Base-by-base conservation (phyloP, 768 basidiomycete genomes). In the Xerocomellus chrysenteron region DNA sequence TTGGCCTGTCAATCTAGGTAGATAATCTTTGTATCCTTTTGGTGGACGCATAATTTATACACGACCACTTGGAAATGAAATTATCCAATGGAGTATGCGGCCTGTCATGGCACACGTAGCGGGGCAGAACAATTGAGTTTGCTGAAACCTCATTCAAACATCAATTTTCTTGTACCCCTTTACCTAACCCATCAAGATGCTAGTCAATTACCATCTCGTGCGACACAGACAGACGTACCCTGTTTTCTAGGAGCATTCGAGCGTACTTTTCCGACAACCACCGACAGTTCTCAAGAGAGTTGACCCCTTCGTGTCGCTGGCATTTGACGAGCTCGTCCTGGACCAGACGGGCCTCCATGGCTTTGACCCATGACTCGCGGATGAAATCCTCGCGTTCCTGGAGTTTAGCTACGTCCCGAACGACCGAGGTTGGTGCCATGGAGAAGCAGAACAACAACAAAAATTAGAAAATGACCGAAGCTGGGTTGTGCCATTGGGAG, bases 321-420 rank as follows among this genome's bases (percentile, higher is more conserved):
- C 95, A 98, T 74, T 92, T 94, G 55, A 84, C 80, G 52, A 98
- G 83, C 72, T 95, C 91, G 55, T 92, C 88, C 58, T 86, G 85
- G 46, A 97, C 92, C 56, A 98, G 78, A 47, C 90, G 85, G 33
- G 86, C 84, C 73, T 97, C 94, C 94, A 98, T 96, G 21, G 91
- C 87, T 63, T 86, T 88, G 33, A 97, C 82, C 95, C 95, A 98
- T 49, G 91, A 90, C 76, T 98, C 94, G 50, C 90, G 85, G 68
- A 98, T 78, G 73, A 82, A 77, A 45, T 83, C 75, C 58, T 96
- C 93, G 40, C 90, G 87, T 63, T 80, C 81, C 64, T 82, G 74
- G 49, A 89, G 72, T 69, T 81, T 84, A 17, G 80, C 90, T 92
- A 52, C 12, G 39, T 47, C 32, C 52, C 33, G 13, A 21, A 21